phyloP scores from a whole-genome alignment of 495 filamentous ascomycete species.

The Penicillium angulare region DNA sequence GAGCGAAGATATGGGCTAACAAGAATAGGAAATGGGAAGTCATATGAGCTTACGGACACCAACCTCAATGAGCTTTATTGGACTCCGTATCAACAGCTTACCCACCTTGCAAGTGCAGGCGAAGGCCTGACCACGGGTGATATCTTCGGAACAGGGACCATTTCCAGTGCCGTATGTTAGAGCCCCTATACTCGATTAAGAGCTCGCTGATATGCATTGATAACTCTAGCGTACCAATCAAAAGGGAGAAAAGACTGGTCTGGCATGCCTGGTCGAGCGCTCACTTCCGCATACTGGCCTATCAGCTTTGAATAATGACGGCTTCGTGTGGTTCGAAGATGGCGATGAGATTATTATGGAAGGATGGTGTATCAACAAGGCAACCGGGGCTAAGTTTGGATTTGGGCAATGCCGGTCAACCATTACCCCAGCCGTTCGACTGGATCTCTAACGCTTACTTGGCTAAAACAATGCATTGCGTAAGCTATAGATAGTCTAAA shows the following conservation, averaged over 20 bases:
- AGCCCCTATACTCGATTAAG: too few relatives aligned
- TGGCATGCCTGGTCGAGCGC: conserved; percentile 22
- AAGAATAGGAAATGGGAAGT: conserved; percentile 1
- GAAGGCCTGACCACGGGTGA: conserved; percentile 22
- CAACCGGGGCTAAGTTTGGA: background rate
- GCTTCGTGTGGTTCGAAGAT: conserved; percentile 18
- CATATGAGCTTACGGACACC: conserved; percentile 13
- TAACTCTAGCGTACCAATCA: conserved; percentile 7
- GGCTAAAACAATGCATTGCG: too few relatives aligned
- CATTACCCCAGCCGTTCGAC: background rate
- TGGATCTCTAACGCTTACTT: too few relatives aligned
- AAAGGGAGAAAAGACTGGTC: background rate
- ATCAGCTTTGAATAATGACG: conserved; percentile 4
- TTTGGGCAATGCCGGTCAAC: conserved; percentile 9
- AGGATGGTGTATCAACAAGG: conserved; percentile 19
- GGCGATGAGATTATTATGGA: conserved; percentile 27
- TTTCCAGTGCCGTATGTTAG: conserved; percentile 19
- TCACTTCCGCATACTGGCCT: background rate
- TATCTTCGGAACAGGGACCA: conserved; percentile 26
- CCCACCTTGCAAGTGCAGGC: conserved; percentile 19
- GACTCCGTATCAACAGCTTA: conserved; percentile 25
- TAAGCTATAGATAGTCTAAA: too few relatives aligned
- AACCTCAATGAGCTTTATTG: conserved; percentile 28
- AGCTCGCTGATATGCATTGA: too few relatives aligned
- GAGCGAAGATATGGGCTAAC: background rate